Percentiles rank a stretch among this genome's conserved stretches.
Evolutionary conservation across 1,284 basidiomycete species (phyloP).

Genomic region (Amylostereum areolatum): DNA sequence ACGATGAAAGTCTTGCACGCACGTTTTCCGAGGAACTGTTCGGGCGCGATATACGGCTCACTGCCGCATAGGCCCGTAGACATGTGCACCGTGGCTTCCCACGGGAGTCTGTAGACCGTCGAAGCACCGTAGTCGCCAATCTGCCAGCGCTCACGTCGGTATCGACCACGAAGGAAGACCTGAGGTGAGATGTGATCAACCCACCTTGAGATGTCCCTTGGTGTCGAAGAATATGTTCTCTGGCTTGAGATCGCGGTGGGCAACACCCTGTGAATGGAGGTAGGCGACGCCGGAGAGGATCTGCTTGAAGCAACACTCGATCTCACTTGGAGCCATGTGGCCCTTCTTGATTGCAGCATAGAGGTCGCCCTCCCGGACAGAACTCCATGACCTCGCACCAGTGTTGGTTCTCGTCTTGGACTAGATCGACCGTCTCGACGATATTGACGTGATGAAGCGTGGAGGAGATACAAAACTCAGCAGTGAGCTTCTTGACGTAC

Average conservation of each 20-base stretch:
- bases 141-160: constrained; percentile 30
- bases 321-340: constrained; percentile 89
- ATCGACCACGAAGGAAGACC: neutral
- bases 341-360: constrained; percentile 98
- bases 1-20: constrained; percentile 36
- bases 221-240: constrained; percentile 96
- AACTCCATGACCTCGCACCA: constrained; percentile 99
- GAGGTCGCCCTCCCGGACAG: constrained; percentile 94
- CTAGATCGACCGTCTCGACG: constrained; percentile 97
- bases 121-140: constrained; percentile 99
- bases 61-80: constrained; percentile 95
- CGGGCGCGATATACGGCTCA: constrained; percentile 98
- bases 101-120: constrained; percentile 96
- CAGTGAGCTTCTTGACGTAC: constrained; percentile 99
- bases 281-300: constrained; percentile 86
- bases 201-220: constrained; percentile 88
- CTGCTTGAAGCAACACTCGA: constrained; percentile 98
- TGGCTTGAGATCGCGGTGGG: constrained; percentile 97
- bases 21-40: constrained; percentile 96
- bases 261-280: constrained; percentile 93
- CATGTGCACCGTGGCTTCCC: constrained; percentile 97
- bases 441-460: constrained; percentile 95
- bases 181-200: constrained; percentile 4
- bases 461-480: constrained; percentile 98
- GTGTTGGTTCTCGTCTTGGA: constrained; percentile 92